Conservation (phyloP, 2,329 filamentous ascomycete species). For the Fusarium pseudograminearum region DNA sequence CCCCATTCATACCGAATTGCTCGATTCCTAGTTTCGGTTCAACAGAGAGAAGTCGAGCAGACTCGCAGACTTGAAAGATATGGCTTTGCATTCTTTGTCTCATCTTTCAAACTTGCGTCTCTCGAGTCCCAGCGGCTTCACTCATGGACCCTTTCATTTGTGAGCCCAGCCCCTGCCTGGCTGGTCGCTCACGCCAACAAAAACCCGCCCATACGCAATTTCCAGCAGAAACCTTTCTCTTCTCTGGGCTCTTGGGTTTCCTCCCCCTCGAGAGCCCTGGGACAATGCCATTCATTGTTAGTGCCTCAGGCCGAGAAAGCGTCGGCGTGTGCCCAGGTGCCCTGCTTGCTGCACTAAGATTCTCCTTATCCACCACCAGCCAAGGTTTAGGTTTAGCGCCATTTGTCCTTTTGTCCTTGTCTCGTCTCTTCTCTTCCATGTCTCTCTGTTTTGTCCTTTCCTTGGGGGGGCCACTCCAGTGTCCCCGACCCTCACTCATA, state of each 20-base stretch:
- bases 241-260: constrained; percentile 29
- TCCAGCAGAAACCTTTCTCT: constrained; percentile 38
- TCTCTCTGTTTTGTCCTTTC: constrained; percentile 43
- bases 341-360: constrained; percentile 52
- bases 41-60: constrained; percentile 17
- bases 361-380: constrained; percentile 53
- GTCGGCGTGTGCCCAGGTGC: constrained; percentile 31
- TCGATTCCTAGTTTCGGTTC: constrained; percentile 43
- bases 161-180: constrained; percentile 31
- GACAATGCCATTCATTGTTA: constrained; percentile 34
- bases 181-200: constrained; percentile 35
- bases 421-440: constrained; percentile 44
- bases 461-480: constrained; percentile 39
- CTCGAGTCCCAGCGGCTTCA: constrained; percentile 33
- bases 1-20: constrained; percentile 45
- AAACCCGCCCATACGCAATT: constrained; percentile 46
- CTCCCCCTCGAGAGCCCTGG: constrained; percentile 19
- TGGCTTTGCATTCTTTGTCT: constrained; percentile 26
- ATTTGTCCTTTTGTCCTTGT: constrained; percentile 42
- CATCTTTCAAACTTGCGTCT: constrained; percentile 11
- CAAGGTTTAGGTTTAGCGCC: constrained; percentile 53
- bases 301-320: constrained; percentile 46
- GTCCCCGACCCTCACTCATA: constrained; percentile 28
- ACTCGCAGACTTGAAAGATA: constrained; percentile 37
- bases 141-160: constrained; percentile 3